A percentile compares a stretch with the other conserved stretches of the same genome.
Evolutionary conservation across 768 basidiomycete genomes (phyloP).

Genomic region (Mycena sanguinolenta): DNA sequence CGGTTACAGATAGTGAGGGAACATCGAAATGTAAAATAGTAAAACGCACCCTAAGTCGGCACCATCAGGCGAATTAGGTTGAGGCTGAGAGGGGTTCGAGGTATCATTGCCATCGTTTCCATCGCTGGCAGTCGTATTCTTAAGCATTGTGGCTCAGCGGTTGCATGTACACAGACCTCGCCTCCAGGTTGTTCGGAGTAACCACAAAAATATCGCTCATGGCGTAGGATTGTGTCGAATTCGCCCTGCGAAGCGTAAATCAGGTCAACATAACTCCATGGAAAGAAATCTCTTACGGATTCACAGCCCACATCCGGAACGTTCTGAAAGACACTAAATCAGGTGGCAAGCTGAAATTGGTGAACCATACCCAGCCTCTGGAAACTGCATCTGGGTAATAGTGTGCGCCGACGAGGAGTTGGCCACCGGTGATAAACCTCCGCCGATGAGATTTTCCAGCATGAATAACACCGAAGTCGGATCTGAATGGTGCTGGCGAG

Average conservation of each 20-base stretch:
- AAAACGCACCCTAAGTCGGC: neutral
- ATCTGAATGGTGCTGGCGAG: neutral
- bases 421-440: neutral
- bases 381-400: neutral
- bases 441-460: constrained; percentile 11
- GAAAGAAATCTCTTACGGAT: constrained; percentile 3
- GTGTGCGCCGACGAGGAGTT: neutral
- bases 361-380: constrained; percentile 10
- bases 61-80: neutral
- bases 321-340: neutral
- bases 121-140: neutral
- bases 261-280: neutral
- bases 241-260: neutral
- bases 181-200: neutral
- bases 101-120: neutral
- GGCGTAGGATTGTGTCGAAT: neutral
- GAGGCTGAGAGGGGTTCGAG: neutral
- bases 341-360: neutral
- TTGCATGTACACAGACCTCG: neutral
- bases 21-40: neutral
- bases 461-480: constrained; percentile 1
- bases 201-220: constrained; percentile 10
- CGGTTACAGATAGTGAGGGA: neutral
- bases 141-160: neutral
- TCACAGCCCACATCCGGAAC: constrained; percentile 25